These are phyloP conservation scores for Rhizopogon vinicolor DNA, from an alignment of 768 basidiomycete genomes.

Conservation along the genomic window DNA sequence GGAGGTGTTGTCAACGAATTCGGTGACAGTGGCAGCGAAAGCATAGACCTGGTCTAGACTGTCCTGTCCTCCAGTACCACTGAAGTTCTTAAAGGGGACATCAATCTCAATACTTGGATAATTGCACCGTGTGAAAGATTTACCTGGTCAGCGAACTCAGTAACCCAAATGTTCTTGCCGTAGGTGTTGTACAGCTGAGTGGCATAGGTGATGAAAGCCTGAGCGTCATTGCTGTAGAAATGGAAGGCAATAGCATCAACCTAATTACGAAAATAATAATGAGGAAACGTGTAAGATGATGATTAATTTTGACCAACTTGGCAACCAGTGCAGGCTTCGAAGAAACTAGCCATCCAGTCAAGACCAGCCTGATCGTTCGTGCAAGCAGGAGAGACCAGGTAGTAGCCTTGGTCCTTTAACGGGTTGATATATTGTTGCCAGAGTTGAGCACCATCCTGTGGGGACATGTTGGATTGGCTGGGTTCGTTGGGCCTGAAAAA, in stretches of 20 bases:
- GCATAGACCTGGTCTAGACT: slow-evolving; percentile 32
- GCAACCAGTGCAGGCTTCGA: slow-evolving; percentile 48
- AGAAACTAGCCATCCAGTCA: slow-evolving; percentile 61
- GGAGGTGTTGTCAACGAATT: slow-evolving; percentile 40
- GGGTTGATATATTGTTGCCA: slow-evolving; percentile 64
- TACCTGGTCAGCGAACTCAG: slow-evolving; percentile 72
- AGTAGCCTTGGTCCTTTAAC: slow-evolving; percentile 50
- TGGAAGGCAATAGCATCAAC: slow-evolving; percentile 59
- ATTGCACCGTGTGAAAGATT: not conserved
- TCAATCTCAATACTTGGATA: slow-evolving; percentile 1
- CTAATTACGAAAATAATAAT: slow-evolving; percentile 27
- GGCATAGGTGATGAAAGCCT: slow-evolving; percentile 51
- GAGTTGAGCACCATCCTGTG: slow-evolving; percentile 42
- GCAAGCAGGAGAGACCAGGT: slow-evolving; percentile 59
- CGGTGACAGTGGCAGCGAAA: slow-evolving; percentile 43
- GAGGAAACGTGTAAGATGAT: not conserved
- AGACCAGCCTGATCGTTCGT: slow-evolving; percentile 57
- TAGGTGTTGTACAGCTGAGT: slow-evolving; percentile 41
- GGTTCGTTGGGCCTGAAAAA: slow-evolving; percentile 58
- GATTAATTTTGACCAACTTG: slow-evolving; percentile 33
- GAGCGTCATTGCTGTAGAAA: slow-evolving; percentile 53
- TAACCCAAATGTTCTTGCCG: slow-evolving; percentile 46
- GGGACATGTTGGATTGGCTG: slow-evolving; percentile 57
- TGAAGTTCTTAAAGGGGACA: slow-evolving; percentile 43
- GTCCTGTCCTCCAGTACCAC: slow-evolving; percentile 37